Evolutionary conservation across 441 rosid genomes (phyloP).

Genomic region (Jatropha podagrica): DNA sequence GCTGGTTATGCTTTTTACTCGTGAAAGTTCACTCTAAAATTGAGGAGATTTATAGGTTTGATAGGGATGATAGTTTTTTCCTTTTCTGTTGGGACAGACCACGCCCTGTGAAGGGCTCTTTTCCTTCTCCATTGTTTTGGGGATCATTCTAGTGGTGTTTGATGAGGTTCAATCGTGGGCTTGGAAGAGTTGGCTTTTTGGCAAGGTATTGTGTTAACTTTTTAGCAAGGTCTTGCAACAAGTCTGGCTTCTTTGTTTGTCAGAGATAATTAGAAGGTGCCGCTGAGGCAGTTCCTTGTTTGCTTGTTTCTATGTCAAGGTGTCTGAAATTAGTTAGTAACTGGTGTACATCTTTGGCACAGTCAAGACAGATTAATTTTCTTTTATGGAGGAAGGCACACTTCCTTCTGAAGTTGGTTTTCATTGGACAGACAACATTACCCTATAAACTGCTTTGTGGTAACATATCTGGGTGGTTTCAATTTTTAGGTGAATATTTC

Average conservation of each 20-base stretch:
- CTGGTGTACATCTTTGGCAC: not conserved
- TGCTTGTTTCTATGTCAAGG: not conserved
- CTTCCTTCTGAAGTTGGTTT: not conserved
- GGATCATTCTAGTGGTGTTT: not conserved
- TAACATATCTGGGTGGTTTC: not conserved
- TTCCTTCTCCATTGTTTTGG: not conserved
- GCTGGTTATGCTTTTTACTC: not conserved
- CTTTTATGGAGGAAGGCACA: not conserved
- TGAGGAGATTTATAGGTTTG: not conserved
- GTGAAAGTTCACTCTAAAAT: not conserved
- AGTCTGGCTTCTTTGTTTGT: constrained; percentile 3
- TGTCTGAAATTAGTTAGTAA: not conserved
- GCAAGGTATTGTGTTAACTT: too few relatives aligned
- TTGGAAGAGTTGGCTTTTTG: not conserved
- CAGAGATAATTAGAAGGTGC: not conserved
- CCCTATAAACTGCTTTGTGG: not conserved
- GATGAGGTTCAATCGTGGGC: constrained; percentile 5
- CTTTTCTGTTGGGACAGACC: too few relatives aligned
- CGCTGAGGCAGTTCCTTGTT: not conserved
- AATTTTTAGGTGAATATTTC: not conserved
- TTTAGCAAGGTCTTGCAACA: not conserved
- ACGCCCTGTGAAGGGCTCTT: too few relatives aligned
- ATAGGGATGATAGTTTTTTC: too few relatives aligned
- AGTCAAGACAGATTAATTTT: not conserved
- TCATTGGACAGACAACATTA: not conserved